Evolutionary conservation across 768 basidiomycete genomes (phyloP).

Genomic region (Mycena galericulata): DNA sequence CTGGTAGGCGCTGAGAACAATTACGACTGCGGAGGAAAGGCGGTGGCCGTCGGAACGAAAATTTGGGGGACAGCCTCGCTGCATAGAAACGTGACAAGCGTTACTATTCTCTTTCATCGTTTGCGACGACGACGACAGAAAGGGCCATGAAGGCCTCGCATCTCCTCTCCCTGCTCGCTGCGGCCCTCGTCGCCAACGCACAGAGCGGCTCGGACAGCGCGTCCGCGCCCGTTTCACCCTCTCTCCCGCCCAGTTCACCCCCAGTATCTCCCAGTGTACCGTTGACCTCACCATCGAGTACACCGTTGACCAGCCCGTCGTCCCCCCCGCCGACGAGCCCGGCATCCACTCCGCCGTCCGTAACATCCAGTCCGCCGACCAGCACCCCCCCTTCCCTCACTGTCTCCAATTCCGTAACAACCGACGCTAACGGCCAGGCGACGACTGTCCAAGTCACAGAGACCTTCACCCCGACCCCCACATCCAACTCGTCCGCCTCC

Average conservation of each 20-base stretch:
- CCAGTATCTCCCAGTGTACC: conserved; percentile 20
- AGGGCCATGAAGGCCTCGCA: too few species aligned
- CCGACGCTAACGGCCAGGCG: conserved; percentile 34
- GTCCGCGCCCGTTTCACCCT: neutral
- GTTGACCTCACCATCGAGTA: conserved; percentile 3
- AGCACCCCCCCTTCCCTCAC: conserved; percentile 20
- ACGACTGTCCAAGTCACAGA: conserved; percentile 41
- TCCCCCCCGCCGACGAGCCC: conserved; percentile 2
- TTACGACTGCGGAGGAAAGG: too few species aligned
- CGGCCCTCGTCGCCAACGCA: too few species aligned
- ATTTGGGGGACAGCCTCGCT: too few species aligned
- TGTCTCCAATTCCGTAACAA: conserved; percentile 34
- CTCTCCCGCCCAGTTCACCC: neutral
- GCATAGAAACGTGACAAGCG: too few species aligned
- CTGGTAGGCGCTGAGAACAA: too few species aligned
- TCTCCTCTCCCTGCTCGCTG: too few species aligned
- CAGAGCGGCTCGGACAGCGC: neutral
- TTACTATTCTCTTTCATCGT: too few species aligned
- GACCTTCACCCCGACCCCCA: conserved; percentile 34
- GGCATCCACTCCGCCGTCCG: conserved; percentile 19
- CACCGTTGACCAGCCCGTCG: too few species aligned
- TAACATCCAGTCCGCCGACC: conserved; percentile 24
- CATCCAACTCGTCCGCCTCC: conserved; percentile 42
- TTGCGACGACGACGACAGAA: too few species aligned
- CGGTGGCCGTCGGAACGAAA: too few species aligned